Percentiles rank a stretch among this genome's conserved stretches.
These are phyloP conservation scores for Raphanus hybrid DNA, from an alignment of 441 rosid species.

Conservation along the genomic window DNA sequence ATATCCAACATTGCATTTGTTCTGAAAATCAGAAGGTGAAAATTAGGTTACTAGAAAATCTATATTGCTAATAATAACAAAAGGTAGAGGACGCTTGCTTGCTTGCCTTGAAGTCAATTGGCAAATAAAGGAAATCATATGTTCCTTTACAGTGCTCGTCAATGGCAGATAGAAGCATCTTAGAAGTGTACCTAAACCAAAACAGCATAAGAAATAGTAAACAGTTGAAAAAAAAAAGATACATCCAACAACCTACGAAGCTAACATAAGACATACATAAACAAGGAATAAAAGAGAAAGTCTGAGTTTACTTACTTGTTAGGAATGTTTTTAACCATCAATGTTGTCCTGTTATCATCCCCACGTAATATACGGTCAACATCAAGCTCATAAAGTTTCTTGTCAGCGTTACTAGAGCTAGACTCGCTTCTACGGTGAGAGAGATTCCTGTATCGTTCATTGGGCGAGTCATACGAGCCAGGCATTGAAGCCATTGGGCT, in stretches of 20 bases:
- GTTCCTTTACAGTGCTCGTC: constrained; percentile 79
- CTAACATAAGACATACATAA: neutral
- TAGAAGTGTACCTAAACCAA: constrained; percentile 70
- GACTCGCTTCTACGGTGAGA: constrained; percentile 69
- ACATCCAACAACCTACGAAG: constrained; percentile 15
- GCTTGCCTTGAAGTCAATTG: constrained; percentile 73
- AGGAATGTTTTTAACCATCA: constrained; percentile 82
- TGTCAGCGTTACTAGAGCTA: constrained; percentile 61
- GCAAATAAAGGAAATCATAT: constrained; percentile 77
- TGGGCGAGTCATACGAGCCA: constrained; percentile 58
- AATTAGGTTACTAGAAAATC: neutral
- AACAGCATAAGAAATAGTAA: constrained; percentile 20
- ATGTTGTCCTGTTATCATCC: constrained; percentile 69
- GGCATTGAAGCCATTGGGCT: constrained; percentile 58
- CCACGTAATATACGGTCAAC: constrained; percentile 64
- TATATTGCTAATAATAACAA: constrained; percentile 6
- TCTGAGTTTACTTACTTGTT: constrained; percentile 57
- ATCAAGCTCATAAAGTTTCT: constrained; percentile 71
- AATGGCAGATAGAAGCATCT: constrained; percentile 85
- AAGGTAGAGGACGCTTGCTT: constrained; percentile 4
- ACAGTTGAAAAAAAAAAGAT: neutral
- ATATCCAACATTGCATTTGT: constrained; percentile 59
- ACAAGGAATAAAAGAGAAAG: constrained; percentile 19
- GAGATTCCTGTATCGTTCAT: constrained; percentile 61
- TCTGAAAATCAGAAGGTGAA: constrained; percentile 34